Conservation (phyloP, 2,329 filamentous ascomycete species). For the Neocucurbitaria cava region DNA sequence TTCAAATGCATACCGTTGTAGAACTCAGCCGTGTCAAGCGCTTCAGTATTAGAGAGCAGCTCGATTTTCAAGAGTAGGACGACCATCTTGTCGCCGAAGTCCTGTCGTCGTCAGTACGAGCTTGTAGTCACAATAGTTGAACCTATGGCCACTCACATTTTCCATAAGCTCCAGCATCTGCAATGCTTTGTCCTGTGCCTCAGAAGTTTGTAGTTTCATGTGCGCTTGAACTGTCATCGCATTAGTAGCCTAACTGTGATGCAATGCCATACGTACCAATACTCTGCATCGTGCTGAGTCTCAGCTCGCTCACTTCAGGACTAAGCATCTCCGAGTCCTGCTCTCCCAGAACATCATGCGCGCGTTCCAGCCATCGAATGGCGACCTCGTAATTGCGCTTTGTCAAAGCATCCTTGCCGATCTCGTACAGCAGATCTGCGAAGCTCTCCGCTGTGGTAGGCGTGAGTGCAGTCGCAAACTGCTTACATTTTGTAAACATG, state of each 20-base stretch:
- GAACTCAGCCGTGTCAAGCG: conserved; percentile 50
- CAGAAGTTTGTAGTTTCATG: conserved; percentile 56
- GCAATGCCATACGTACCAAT: conserved; percentile 37
- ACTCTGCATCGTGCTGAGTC: conserved; percentile 69
- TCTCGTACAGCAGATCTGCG: conserved; percentile 73
- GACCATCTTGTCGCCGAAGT: conserved; percentile 69
- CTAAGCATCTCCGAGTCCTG: conserved; percentile 65
- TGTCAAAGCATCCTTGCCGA: conserved; percentile 67
- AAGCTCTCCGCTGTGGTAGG: conserved; percentile 65
- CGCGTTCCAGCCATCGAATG: conserved; percentile 75
- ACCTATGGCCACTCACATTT: conserved; percentile 36
- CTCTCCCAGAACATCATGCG: conserved; percentile 64
- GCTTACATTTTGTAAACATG: conserved; percentile 70
- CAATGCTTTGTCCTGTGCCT: conserved; percentile 60
- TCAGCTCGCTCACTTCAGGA: conserved; percentile 67
- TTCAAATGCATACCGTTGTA: conserved; percentile 43
- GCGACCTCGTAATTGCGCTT: conserved; percentile 64
- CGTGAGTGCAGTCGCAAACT: conserved; percentile 52
- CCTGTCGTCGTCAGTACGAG: conserved; percentile 29
- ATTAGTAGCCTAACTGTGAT: conserved; percentile 12
- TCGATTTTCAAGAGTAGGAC: conserved; percentile 74
- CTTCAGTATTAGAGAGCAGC: conserved; percentile 59
- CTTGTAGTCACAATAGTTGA: background rate
- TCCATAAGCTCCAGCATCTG: conserved; percentile 68
- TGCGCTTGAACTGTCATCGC: conserved; percentile 60